Base-by-base conservation (phyloP, 2,329 filamentous ascomycete genomes). In the Paraconiothyrium brasiliense region DNA sequence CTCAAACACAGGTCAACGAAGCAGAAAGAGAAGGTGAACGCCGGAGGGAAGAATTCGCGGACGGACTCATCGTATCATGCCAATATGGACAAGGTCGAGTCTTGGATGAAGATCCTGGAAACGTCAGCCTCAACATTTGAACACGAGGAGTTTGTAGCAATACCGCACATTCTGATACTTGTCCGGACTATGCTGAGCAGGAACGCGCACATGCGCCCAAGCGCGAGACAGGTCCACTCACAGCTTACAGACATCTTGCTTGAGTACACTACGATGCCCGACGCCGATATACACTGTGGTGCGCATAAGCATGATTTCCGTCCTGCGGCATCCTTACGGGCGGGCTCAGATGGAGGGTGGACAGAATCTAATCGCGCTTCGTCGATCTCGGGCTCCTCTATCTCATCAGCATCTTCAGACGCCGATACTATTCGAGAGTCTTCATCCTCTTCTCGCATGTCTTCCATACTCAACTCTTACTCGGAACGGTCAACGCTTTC, bases 51-150 rank as follows among this genome's bases (percentile, higher is more conserved):
- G 60, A 87, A 87, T 13, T 88, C 87, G 6, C 84, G 89, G 1
- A 83, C 85, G 8, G 90, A 93, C 76, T 85, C 89, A 0, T 91
- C 89, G 0, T 93, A 91, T 75, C 90, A 93, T 76, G 86, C 86
- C 65, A 92, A 92, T 67, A 81, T 90, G 1, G 84, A 86, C 16
- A 89, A 91, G 74, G 84, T 92, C 2, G 86, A 90, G 64, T 83
- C 82, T 14, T 93, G 91, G 91, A 90, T 92, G 81, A 79, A 81
- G 0, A 78, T 78, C 2, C 78, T 92, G 4, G 85, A 86, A 35
- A 86, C 86, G 60, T 86, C 67, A 16, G 39, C 59, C 32, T 27
- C 50, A 61, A 72, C 72, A 35, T 67, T 76, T 39, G 72, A 79
- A 5, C 76, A 80, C 20, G 71, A 75, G 32, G 70, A 64, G n/a